These are phyloP conservation scores for Parathielavia appendiculata DNA, from an alignment of 495 filamentous ascomycete species.

Conservation along the genomic window DNA sequence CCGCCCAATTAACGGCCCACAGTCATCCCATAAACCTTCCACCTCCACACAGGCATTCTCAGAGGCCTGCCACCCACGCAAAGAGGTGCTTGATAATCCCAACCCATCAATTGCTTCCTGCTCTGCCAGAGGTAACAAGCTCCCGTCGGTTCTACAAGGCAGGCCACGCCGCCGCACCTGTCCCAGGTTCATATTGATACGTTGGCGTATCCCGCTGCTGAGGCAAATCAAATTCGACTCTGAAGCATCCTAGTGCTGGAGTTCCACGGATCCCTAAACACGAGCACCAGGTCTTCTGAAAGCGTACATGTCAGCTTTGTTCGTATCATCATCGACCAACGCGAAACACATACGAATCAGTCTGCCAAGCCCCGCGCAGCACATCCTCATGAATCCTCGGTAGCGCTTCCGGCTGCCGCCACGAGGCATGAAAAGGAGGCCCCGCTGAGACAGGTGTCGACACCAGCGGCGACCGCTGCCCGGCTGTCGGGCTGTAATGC, in stretches of 20 bases:
- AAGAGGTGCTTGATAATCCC: too few species aligned
- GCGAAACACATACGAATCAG: constrained; percentile 55
- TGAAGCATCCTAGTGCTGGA: too few species aligned
- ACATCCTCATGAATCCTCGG: constrained; percentile 46
- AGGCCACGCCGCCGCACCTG: too few species aligned
- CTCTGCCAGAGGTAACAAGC: too few species aligned
- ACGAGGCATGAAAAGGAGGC: constrained; percentile 24
- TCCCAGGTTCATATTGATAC: too few species aligned
- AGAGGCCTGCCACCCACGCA: too few species aligned
- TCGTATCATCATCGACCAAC: constrained; percentile 26
- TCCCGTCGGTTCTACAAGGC: too few species aligned
- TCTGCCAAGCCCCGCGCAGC: constrained; percentile 53
- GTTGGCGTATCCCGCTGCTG: too few species aligned
- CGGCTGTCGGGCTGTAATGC: constrained; percentile 32
- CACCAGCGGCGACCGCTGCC: constrained; percentile 32
- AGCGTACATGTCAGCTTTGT: constrained; percentile 45
- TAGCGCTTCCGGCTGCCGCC: constrained; percentile 39
- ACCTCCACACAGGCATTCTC: constrained; percentile 14
- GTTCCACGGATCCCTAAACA: constrained; percentile 50
- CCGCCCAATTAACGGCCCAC: too few species aligned
- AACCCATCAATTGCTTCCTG: neutral
- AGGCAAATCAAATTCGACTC: too few species aligned
- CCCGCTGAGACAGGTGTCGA: constrained; percentile 33
- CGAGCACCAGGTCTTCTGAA: constrained; percentile 62
- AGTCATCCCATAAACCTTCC: neutral